Evolutionary conservation across 2,329 filamentous ascomycete species (phyloP), one percentile per base, ranked within the genome.

Genomic region (Claviceps cyperi): DNA sequence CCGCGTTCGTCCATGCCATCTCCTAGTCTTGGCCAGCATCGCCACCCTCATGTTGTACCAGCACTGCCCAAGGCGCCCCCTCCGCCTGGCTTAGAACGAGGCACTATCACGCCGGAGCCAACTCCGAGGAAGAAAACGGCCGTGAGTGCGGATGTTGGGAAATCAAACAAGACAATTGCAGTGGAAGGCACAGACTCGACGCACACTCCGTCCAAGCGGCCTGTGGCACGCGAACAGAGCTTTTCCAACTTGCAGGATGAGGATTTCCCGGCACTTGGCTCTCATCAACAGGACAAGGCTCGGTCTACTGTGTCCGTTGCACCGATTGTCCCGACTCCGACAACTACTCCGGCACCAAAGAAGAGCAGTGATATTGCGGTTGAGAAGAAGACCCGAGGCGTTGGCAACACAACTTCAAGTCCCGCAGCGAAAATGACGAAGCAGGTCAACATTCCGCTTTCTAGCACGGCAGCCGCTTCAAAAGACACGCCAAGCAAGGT

Each of bases 221-320:
- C 56, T 32, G 28, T 54, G 4, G 56, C 54, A 47, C 56, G 58
- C 44, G 43, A 46, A 28, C 47, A 40, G n/a, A 39, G 43, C 11
- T 43, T 48, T 5, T 35, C 47, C 8, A 35, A 73, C 32, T 62
- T 81, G 43, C 73, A 79, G 52, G 76, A 80, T 22, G 78, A 82
- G 56, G 79, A 83, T 55, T 83, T 82, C 56, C 80, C 80, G 11
- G 73, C 77, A 3, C 65, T 83, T 5, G 70, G 75, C 53, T 66
- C 74, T 9, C 64, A 69, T 21, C 73, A 70, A 52, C 51, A 60
- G 8, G 61, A 63, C 43, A 66, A 69, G 38, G 45, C 56, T 21
- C 57, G 62, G 36, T 60, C 62, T 43, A 49, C 62, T 40, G 59
- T 64, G 3, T 62, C 65, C 0, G 62, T 60, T 1, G 54, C 64